Percentiles rank a stretch among this genome's conserved stretches.
phyloP scores from a whole-genome alignment of 129 eudicot genomes.

The Kitagawia praeruptora region DNA sequence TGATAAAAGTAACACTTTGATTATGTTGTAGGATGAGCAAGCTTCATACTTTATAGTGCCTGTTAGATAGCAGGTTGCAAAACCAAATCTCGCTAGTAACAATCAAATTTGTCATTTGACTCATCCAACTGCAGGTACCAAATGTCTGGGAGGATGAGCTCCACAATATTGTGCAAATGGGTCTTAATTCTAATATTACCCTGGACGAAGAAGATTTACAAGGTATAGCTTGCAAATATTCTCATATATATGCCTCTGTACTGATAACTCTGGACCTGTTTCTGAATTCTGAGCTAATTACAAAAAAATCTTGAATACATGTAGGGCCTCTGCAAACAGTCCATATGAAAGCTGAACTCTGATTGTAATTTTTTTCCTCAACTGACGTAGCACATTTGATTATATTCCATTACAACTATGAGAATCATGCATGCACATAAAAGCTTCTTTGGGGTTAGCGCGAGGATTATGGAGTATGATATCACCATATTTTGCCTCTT shows the following conservation, averaged over 20 bases:
- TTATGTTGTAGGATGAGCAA: not conserved
- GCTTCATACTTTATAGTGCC: not conserved
- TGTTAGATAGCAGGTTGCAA: not conserved
- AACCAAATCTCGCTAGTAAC: not conserved
- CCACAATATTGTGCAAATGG: conserved; percentile 80
- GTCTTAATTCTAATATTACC: conserved; percentile 55
- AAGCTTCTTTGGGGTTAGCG: not conserved
- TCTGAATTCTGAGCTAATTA: not conserved
- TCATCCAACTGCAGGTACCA: conserved; percentile 42
- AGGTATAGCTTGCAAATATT: conserved; percentile 23
- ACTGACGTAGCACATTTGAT: not conserved
- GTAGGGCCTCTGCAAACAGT: conserved; percentile 49
- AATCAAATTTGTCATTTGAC: not conserved
- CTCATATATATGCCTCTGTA: not conserved
- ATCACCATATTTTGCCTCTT: not conserved
- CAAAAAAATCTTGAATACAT: not conserved
- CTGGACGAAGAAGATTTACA: conserved; percentile 55
- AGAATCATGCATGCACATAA: not conserved
- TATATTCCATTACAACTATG: not conserved
- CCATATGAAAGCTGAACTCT: conserved; percentile 74
- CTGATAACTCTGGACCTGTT: not conserved
- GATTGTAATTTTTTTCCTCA: conserved; percentile 1
- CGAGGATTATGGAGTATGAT: not conserved
- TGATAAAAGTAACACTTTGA: not conserved
- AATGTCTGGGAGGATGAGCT: conserved; percentile 84